Percentiles rank a stretch among this genome's conserved stretches.
Evolutionary conservation across 805 yeast species (phyloP).

Genomic region (Millerozyma miso): DNA sequence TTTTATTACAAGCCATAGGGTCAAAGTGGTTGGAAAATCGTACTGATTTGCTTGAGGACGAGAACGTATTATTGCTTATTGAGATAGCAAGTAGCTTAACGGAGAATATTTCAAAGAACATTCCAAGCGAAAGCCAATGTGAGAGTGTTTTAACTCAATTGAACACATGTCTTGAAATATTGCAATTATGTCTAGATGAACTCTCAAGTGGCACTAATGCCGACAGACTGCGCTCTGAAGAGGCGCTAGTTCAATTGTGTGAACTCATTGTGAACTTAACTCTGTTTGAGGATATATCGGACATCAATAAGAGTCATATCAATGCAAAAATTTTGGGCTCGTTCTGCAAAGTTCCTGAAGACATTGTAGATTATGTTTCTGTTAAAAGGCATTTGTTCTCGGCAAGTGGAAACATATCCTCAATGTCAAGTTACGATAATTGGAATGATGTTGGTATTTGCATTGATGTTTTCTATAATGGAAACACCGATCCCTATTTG

Average conservation of each 20-base stretch:
- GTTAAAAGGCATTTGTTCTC: slow-evolving; percentile 29
- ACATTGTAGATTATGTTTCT: slow-evolving; percentile 7
- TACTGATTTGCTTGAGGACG: not conserved
- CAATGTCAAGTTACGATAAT: slow-evolving; percentile 25
- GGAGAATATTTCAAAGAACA: not conserved
- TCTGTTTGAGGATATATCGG: slow-evolving; percentile 13
- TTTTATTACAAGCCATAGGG: not conserved
- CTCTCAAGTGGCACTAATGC: not conserved
- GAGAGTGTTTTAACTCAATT: not conserved
- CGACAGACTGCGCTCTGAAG: not conserved
- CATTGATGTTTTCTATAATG: slow-evolving; percentile 7
- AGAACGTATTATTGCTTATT: not conserved
- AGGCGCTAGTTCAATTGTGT: slow-evolving; percentile 4
- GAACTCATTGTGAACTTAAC: slow-evolving; percentile 17
- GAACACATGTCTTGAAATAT: not conserved
- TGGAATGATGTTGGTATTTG: slow-evolving; percentile 15
- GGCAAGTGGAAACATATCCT: slow-evolving; percentile 30
- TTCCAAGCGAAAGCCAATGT: not conserved
- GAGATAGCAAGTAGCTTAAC: not conserved
- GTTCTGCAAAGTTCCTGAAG: slow-evolving; percentile 3
- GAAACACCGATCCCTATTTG: slow-evolving; percentile 18
- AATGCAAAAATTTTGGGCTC: slow-evolving; percentile 7
- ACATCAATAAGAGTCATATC: slow-evolving; percentile 4
- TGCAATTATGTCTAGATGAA: not conserved
- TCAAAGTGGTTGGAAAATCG: not conserved